phyloP scores from a whole-genome alignment of 495 filamentous ascomycete species.

The Daldinia caldariorum region DNA sequence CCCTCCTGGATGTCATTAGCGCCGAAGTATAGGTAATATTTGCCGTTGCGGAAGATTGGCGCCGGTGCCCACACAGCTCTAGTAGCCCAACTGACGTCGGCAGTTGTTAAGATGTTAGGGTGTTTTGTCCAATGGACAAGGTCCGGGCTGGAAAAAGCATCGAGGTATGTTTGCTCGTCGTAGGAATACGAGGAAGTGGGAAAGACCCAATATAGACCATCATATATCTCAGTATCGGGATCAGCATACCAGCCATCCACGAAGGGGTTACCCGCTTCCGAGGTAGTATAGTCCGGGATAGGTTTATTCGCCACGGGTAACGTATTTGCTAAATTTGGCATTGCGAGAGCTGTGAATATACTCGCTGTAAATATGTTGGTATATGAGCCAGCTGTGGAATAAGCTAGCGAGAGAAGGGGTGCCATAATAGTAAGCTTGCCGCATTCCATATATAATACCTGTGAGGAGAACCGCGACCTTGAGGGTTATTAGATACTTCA shows the following conservation, averaged over 20 bases:
- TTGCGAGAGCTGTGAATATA: constrained; percentile 9
- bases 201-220: constrained; percentile 61
- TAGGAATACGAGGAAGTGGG: constrained; percentile 59
- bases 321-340: constrained; percentile 6
- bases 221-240: constrained; percentile 62
- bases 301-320: neutral
- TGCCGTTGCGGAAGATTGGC: constrained; percentile 56
- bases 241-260: constrained; percentile 62
- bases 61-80: constrained; percentile 63
- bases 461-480: neutral
- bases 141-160: constrained; percentile 60
- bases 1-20: constrained; percentile 54
- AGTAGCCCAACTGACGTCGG: constrained; percentile 58
- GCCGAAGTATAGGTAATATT: constrained; percentile 62
- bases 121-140: constrained; percentile 54
- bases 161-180: constrained; percentile 57
- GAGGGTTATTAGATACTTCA: neutral
- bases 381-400: too few species aligned
- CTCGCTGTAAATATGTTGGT: neutral
- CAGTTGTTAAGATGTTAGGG: constrained; percentile 52
- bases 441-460: neutral
- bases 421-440: neutral
- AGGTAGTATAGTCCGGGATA: constrained; percentile 35
- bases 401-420: neutral
- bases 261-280: constrained; percentile 53